A percentile compares a stretch with the other conserved stretches of the same genome.
These are phyloP conservation scores for Aspergillus nidulans DNA, from an alignment of 495 filamentous ascomycete genomes.

Conservation along the genomic window DNA sequence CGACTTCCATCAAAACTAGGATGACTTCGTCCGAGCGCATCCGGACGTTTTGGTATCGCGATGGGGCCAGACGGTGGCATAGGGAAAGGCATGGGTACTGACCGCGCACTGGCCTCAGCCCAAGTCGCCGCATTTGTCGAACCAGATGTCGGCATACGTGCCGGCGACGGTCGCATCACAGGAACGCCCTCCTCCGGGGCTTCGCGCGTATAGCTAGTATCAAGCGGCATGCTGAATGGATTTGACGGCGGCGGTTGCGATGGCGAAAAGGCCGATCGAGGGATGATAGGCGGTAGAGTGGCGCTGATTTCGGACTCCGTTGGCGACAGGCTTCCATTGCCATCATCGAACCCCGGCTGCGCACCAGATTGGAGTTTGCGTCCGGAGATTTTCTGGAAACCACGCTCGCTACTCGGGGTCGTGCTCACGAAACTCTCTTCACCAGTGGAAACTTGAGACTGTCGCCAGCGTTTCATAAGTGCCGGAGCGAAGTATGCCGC, in stretches of 20 bases:
- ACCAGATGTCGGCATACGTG: constrained; percentile 45
- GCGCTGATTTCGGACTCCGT: constrained; percentile 22
- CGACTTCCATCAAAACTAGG: constrained; percentile 52
- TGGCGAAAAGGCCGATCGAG: constrained; percentile 20
- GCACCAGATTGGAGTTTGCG: constrained; percentile 64
- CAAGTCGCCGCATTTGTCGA: constrained; percentile 30
- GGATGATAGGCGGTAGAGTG: constrained; percentile 20
- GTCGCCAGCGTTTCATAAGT: constrained; percentile 39
- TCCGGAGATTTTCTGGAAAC: constrained; percentile 63
- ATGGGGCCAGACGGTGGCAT: constrained; percentile 18
- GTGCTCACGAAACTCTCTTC: constrained; percentile 39
- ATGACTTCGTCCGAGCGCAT: constrained; percentile 51
- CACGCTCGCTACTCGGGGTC: constrained; percentile 40
- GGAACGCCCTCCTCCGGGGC: constrained; percentile 28
- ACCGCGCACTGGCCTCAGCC: constrained; percentile 12
- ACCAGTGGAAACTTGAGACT: constrained; percentile 37
- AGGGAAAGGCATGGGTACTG: constrained; percentile 18
- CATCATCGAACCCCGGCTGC: constrained; percentile 65
- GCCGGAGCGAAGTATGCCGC: constrained; percentile 48
- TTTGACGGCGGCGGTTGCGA: constrained; percentile 30
- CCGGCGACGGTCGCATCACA: constrained; percentile 44
- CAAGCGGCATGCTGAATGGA: constrained; percentile 34
- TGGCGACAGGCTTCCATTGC: constrained; percentile 39
- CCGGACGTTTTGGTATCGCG: constrained; percentile 27
- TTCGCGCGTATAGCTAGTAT: constrained; percentile 34